These are phyloP conservation scores for Jatropha multifida DNA, from an alignment of 441 rosid species.

Conservation along the genomic window DNA sequence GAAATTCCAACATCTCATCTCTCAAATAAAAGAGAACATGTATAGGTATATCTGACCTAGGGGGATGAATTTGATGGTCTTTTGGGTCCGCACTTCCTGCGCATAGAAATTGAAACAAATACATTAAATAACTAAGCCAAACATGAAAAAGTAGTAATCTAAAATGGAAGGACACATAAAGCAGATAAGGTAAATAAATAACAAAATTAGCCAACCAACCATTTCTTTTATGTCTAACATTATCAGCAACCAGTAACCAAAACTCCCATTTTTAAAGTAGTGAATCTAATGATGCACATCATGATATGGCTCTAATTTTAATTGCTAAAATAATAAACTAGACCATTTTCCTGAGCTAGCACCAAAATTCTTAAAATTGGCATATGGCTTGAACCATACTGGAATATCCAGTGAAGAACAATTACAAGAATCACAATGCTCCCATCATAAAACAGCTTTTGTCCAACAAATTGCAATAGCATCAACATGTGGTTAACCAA, in stretches of 20 bases:
- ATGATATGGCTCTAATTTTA: background rate
- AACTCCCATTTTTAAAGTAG: no score
- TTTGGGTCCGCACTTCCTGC: conserved; percentile 56
- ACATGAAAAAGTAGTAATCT: conserved; percentile 14
- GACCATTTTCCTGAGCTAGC: background rate
- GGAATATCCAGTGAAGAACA: background rate
- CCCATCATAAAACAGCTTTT: background rate
- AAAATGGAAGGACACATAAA: conserved; percentile 9
- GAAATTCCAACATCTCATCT: background rate
- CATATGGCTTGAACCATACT: background rate
- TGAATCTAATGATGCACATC: conserved; percentile 4
- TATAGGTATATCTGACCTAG: conserved; percentile 43
- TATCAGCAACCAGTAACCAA: background rate
- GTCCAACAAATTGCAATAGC: conserved; percentile 6
- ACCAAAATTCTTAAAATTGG: background rate
- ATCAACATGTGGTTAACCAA: background rate
- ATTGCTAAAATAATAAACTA: background rate
- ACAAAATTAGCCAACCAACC: no score
- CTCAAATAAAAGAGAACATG: background rate
- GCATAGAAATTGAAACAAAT: conserved; percentile 17
- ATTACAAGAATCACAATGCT: background rate
- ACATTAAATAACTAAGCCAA: conserved; percentile 23
- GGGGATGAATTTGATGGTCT: conserved; percentile 36
- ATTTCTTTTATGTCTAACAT: background rate
- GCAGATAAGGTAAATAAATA: background rate